Percentiles rank a stretch among this genome's conserved stretches.
Conservation (phyloP, 2,329 filamentous ascomycete species). For the Coniochaeta sp. region DNA sequence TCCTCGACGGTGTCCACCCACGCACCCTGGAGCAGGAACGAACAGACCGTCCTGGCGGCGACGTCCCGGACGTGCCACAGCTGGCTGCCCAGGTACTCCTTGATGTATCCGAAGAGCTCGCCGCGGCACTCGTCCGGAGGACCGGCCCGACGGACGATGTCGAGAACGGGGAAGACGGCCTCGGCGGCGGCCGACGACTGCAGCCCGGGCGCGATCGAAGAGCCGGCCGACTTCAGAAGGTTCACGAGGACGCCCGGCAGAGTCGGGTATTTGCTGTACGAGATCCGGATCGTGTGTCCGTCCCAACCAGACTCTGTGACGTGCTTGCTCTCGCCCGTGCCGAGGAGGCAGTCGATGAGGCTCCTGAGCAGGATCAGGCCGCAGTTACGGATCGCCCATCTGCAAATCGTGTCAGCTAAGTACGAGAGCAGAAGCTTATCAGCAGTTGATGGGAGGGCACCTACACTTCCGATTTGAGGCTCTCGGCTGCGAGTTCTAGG, state of each 20-base stretch:
- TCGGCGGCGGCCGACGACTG: constrained; percentile 41
- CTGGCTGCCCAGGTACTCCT: constrained; percentile 56
- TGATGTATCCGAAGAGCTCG: constrained; percentile 50
- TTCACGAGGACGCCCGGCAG: constrained; percentile 57
- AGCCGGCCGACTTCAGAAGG: constrained; percentile 49
- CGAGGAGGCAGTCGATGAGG: constrained; percentile 71
- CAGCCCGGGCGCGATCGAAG: constrained; percentile 18
- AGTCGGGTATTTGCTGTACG: constrained; percentile 62
- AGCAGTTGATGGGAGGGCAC: constrained; percentile 15
- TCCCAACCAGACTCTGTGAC: constrained; percentile 57
- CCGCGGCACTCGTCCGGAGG: constrained; percentile 51
- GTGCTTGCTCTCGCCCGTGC: constrained; percentile 64
- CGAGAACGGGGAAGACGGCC: constrained; percentile 75
- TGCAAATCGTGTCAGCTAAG: constrained; percentile 21
- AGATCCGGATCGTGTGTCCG: constrained; percentile 55
- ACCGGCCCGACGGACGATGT: constrained; percentile 66
- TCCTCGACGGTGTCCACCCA: constrained; percentile 36
- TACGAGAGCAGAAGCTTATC: neutral
- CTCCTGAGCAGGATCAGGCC: constrained; percentile 83
- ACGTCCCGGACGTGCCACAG: constrained; percentile 81
- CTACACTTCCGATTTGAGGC: constrained; percentile 71
- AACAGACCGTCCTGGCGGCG: constrained; percentile 65
- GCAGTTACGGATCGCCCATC: constrained; percentile 93
- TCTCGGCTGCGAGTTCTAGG: constrained; percentile 71
- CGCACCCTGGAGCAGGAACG: constrained; percentile 45